Evolutionary conservation across 2,329 filamentous ascomycete species (phyloP), one percentile per base, ranked within the genome.

Genomic region (Neonectria punicea): DNA sequence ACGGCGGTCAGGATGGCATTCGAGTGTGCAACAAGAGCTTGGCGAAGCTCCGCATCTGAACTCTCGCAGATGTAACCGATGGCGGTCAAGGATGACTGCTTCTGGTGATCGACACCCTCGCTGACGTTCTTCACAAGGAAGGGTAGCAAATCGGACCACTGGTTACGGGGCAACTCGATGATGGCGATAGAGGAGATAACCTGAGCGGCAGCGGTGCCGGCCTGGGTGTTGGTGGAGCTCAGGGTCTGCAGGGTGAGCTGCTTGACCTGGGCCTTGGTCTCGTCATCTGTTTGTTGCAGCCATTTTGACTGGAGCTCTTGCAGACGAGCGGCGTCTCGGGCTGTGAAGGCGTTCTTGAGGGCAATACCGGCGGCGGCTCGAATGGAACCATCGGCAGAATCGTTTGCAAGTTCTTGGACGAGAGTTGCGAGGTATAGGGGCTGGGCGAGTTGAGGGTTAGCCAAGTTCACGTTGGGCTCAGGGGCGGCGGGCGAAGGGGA

Each of bases 1-100:
- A 99, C 96, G 67, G 96, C 96, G 14, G 96, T 99, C 76, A 99
- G 85, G 81, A 99, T 99, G 71, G 95, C 94, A 80, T 99, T 99
- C 72, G 95, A 98, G 84, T 98, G 94, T 72, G 90, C 86, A 70
- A 92, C 86, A 75, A 98, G 83, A 79, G 92, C 90, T 67, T 92
- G 88, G 71, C 96, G 89, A 56, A 99, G 88, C 66, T 98, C 94
- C 53, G 88, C 78, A 77, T 99, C 96, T 77, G 97, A 93, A 74
- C 92, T 95, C 81, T 99, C 96, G 86, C 96, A 99, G 75, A 99
- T 95, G 83, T 96, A 99, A 73, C 96, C 96, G 80, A 99, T 98
- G n/a, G 95, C 92, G 63, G 93, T 95, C 76, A 99, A 84, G 49
- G 95, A 98, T 46, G 94, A 87, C 84, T 98, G 94, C 86, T 98